These are phyloP conservation scores for Septoria petroselini DNA, from an alignment of 2,329 filamentous ascomycete species.

Conservation along the genomic window DNA sequence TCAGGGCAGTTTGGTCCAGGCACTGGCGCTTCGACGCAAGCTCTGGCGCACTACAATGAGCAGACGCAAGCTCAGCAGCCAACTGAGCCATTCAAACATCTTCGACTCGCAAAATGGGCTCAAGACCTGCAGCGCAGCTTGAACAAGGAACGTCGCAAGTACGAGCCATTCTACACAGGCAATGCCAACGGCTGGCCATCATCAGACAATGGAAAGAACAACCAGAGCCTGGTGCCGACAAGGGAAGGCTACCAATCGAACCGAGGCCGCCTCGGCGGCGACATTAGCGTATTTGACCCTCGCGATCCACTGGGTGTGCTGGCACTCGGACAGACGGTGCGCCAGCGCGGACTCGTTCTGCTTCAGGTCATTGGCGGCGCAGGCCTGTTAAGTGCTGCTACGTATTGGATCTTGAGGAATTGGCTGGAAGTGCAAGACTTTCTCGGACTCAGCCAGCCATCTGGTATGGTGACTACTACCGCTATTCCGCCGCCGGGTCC, in stretches of 20 bases:
- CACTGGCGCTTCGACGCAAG: constrained; percentile 41
- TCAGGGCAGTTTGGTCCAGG: constrained; percentile 19
- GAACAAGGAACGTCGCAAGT: constrained; percentile 67
- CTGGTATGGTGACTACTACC: constrained; percentile 15
- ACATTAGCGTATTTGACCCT: constrained; percentile 46
- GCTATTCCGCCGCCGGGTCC: constrained; percentile 16
- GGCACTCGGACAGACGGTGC: constrained; percentile 58
- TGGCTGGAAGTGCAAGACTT: constrained; percentile 35
- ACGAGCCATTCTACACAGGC: constrained; percentile 59
- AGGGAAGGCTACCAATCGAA: constrained; percentile 34
- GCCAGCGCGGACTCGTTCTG: constrained; percentile 62
- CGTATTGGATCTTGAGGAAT: constrained; percentile 40
- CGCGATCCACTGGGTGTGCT: constrained; percentile 79
- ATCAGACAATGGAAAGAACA: constrained; percentile 47
- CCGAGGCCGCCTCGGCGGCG: constrained; percentile 37
- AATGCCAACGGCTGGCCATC: constrained; percentile 58
- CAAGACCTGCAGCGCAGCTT: constrained; percentile 74
- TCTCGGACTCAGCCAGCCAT: constrained; percentile 23
- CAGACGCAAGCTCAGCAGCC: constrained; percentile 48
- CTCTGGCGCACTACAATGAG: constrained; percentile 51
- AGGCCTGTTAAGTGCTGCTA: constrained; percentile 68
- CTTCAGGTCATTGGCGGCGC: constrained; percentile 72
- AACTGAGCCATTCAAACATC: constrained; percentile 61
- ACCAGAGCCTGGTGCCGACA: constrained; percentile 24
- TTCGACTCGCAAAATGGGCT: constrained; percentile 80